Base-by-base conservation (phyloP, 495 filamentous ascomycete genomes). In the Aspergillus saccharolyticus region DNA sequence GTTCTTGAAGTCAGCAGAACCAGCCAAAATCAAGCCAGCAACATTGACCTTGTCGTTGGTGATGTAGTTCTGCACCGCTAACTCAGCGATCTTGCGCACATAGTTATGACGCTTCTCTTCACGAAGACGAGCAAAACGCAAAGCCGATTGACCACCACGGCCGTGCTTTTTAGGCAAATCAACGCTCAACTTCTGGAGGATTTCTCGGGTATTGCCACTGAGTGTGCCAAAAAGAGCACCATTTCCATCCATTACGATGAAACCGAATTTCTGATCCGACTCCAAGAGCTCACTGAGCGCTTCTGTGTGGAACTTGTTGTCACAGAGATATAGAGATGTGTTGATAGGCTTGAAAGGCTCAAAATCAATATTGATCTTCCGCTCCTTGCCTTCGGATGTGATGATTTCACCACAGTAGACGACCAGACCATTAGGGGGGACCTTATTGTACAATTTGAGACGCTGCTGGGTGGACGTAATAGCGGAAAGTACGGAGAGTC, bases 361-460 rank as follows among this genome's bases (percentile, higher is more conserved):
- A 68, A 98, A 98, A 66, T 97, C 95, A 69, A 97, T 97, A 75
- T 97, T 98, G 77, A 98, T 94, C 81, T 96, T 97, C 59, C 94
- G 83, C 74, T 98, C 94, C 73, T 98, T 98, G 72, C 94, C 94
- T 78, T 98, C 94, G 9, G 86, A 87, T 16, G 94, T 98, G 78
- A 98, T 91, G 71, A 98, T 96, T 96, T 98, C 94, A 85, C 94
- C 94, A 75, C 94, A 98, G 81, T 98, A 98, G 56, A 98, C 88
- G 52, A 98, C 94, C 51, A 98, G 78, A 54, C 94, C 94, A 78
- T 98, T 98, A 7, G 95, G 89, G 44, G 94, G 94, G 46, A 97
- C 94, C 75, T 96, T 97, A 76, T 89, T 95, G 80, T 98, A 98
- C 20, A 98, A 82, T 80, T 98, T 98, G 54, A 98, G 86, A 71